Evolutionary conservation across 1,139 yeast genomes (phyloP).

Genomic region (Saccharomyces uvarum): DNA sequence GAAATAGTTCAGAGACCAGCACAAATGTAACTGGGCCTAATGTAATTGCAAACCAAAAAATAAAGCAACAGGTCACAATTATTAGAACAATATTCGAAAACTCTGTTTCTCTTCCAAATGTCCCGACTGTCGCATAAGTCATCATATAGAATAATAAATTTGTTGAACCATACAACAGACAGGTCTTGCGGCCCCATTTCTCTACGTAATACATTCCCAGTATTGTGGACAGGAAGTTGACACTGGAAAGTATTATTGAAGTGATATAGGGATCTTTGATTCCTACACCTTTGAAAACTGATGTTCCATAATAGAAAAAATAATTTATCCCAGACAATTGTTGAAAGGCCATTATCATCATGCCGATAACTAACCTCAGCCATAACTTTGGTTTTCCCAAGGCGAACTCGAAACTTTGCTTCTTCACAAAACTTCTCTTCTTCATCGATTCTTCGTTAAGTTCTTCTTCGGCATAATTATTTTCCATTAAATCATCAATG

Average conservation of each 20-base stretch:
- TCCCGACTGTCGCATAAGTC: conserved; percentile 59
- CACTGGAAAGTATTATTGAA: conserved; percentile 64
- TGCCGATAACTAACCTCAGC: conserved; percentile 44
- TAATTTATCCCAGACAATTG: conserved; percentile 54
- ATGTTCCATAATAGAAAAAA: conserved; percentile 51
- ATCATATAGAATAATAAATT: conserved; percentile 57
- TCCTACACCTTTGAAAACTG: conserved; percentile 46
- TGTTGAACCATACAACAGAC: conserved; percentile 53
- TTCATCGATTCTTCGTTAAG: conserved; percentile 37
- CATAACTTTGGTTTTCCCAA: conserved; percentile 43
- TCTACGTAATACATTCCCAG: conserved; percentile 62
- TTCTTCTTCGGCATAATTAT: conserved; percentile 21
- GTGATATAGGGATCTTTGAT: conserved; percentile 38
- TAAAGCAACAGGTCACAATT: conserved; percentile 64
- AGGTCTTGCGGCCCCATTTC: conserved; percentile 56
- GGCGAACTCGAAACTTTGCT: conserved; percentile 39
- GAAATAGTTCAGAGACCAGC: conserved; percentile 68
- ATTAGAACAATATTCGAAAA: conserved; percentile 65
- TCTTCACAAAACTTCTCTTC: conserved; percentile 24
- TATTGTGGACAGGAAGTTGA: conserved; percentile 71
- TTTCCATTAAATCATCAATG: conserved; percentile 36
- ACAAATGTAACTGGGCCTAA: conserved; percentile 83
- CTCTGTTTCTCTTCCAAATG: conserved; percentile 36
- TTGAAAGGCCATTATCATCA: conserved; percentile 48
- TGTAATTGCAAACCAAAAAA: conserved; percentile 70